These are phyloP conservation scores for Cladophialophora carrionii DNA, from an alignment of 2,329 filamentous ascomycete species.

Conservation along the genomic window DNA sequence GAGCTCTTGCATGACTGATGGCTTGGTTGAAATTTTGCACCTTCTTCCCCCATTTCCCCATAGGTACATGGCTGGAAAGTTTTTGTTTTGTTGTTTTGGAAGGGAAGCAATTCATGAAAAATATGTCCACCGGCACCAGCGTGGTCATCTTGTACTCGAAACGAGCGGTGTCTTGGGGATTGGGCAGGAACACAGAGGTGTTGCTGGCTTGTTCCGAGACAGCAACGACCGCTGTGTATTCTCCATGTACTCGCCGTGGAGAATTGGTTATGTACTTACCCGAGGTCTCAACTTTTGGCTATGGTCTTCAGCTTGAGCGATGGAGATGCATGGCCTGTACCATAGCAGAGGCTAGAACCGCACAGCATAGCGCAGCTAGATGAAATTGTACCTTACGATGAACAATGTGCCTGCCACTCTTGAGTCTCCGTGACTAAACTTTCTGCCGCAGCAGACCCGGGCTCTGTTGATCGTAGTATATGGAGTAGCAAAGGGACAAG, in stretches of 20 bases:
- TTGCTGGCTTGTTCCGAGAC: slow-evolving; percentile 7
- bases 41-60: slow-evolving; percentile 19
- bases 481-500: too few species aligned
- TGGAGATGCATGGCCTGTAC: slow-evolving; percentile 26
- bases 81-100: slow-evolving; percentile 13
- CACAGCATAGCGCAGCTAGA: slow-evolving; percentile 24
- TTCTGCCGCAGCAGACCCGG: not conserved
- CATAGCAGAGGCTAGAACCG: slow-evolving; percentile 27
- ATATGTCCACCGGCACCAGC: slow-evolving; percentile 9
- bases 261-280: slow-evolving; percentile 28
- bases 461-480: not conserved
- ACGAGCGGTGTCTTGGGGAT: slow-evolving; percentile 19
- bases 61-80: slow-evolving; percentile 5
- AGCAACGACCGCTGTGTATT: slow-evolving; percentile 2
- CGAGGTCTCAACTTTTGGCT: slow-evolving; percentile 23
- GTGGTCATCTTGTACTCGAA: slow-evolving; percentile 15
- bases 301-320: slow-evolving; percentile 7
- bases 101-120: slow-evolving; percentile 7
- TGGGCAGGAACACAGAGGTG: slow-evolving; percentile 11
- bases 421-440: not conserved
- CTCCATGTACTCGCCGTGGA: slow-evolving; percentile 18
- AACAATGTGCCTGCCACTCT: not conserved
- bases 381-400: slow-evolving; percentile 26
- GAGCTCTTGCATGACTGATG: slow-evolving; percentile 31
- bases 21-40: slow-evolving; percentile 21